Percentiles rank a stretch among this genome's conserved stretches.
These are phyloP conservation scores for Talaromyces atroroseus DNA, from an alignment of 2,329 filamentous ascomycete species.

Conservation along the genomic window DNA sequence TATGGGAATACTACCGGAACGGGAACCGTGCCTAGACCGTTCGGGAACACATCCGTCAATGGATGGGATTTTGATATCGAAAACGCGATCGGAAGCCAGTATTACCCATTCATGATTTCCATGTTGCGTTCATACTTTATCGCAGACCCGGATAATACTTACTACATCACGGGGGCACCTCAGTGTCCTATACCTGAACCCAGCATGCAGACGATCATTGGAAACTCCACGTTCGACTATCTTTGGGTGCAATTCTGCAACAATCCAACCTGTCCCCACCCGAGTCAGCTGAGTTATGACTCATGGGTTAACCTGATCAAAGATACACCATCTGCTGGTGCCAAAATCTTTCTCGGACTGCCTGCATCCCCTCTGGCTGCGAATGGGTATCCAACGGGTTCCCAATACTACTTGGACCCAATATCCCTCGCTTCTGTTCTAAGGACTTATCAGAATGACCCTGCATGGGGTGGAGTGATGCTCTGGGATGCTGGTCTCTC, in stretches of 20 bases:
- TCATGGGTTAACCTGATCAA: slow-evolving; percentile 41
- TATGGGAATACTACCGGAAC: slow-evolving; percentile 38
- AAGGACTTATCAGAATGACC: slow-evolving; percentile 33
- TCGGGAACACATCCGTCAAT: slow-evolving; percentile 27
- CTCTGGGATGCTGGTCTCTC: slow-evolving; percentile 52
- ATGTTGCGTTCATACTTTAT: slow-evolving; percentile 2
- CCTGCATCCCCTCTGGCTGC: slow-evolving; percentile 28
- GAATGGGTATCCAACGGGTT: slow-evolving; percentile 1
- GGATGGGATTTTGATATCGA: too few relatives aligned
- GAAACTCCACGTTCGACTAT: slow-evolving; percentile 45
- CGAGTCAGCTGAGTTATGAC: slow-evolving; percentile 32
- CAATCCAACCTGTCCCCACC: slow-evolving; percentile 36
- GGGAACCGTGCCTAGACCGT: slow-evolving; percentile 40
- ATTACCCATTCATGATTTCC: too few relatives aligned
- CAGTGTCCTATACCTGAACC: slow-evolving; percentile 48
- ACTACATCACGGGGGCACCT: slow-evolving; percentile 50
- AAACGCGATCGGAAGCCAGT: too few relatives aligned
- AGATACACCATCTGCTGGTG: slow-evolving; percentile 33
- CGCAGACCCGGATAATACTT: slow-evolving; percentile 30
- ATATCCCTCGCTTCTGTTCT: slow-evolving; percentile 43
- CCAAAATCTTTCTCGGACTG: slow-evolving; percentile 53
- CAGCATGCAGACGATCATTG: slow-evolving; percentile 43
- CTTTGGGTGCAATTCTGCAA: slow-evolving; percentile 55
- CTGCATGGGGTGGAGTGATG: slow-evolving; percentile 55
- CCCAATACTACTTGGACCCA: slow-evolving; percentile 43